These are phyloP conservation scores for Diaporthe australafricana DNA, from an alignment of 2,329 filamentous ascomycete genomes.

Conservation along the genomic window DNA sequence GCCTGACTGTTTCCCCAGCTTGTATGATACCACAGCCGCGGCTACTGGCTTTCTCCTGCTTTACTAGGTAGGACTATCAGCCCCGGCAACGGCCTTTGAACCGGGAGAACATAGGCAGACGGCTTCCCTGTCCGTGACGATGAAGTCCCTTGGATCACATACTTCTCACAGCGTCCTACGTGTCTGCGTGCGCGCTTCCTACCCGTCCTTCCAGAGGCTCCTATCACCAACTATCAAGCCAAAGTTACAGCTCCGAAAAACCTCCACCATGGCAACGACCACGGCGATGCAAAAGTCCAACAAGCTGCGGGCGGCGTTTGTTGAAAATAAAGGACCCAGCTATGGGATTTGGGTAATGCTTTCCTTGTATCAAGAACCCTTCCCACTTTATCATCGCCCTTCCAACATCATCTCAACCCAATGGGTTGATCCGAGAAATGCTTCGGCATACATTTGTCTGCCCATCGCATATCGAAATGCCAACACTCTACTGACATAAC, in stretches of 20 bases:
- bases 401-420: background rate
- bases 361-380: background rate
- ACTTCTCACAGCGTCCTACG: background rate
- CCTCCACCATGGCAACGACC: slow-evolving; percentile 30
- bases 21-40: background rate
- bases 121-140: background rate
- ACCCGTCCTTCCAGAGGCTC: background rate
- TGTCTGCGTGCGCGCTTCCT: background rate
- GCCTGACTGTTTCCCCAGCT: background rate
- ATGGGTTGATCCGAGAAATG: background rate
- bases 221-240: background rate
- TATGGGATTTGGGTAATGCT: slow-evolving; percentile 63
- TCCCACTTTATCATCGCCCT: too few relatives aligned
- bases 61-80: background rate
- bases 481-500: background rate
- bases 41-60: background rate
- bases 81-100: background rate
- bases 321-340: slow-evolving; percentile 57
- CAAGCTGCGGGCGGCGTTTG: slow-evolving; percentile 61
- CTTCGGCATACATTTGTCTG: too few relatives aligned
- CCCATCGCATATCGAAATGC: background rate
- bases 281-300: slow-evolving; percentile 58
- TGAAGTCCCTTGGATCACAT: slow-evolving; percentile 4
- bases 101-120: background rate
- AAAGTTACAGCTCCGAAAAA: background rate